Conservation (phyloP, 2,329 filamentous ascomycete species). For the Gremmenia infestans region DNA sequence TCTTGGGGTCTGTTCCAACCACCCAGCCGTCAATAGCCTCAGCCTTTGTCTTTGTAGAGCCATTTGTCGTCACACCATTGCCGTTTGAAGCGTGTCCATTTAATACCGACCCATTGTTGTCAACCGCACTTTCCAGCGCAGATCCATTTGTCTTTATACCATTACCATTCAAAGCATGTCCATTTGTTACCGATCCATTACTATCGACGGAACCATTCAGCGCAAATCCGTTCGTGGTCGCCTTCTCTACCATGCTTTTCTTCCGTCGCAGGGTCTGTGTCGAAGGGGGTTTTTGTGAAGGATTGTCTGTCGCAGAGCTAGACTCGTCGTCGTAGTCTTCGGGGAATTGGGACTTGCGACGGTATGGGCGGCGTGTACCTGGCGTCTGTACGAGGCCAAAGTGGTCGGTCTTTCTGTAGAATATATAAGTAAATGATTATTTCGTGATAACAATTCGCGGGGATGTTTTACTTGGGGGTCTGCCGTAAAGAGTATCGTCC, state of each 20-base stretch:
- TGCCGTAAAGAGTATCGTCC: constrained; percentile 31
- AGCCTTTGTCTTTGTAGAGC: not conserved
- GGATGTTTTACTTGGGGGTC: constrained; percentile 28
- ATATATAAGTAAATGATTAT: constrained; percentile 10
- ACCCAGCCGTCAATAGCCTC: constrained; percentile 50
- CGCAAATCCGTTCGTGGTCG: constrained; percentile 17
- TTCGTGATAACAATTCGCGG: not conserved
- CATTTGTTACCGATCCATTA: constrained; percentile 16
- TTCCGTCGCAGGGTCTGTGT: constrained; percentile 19
- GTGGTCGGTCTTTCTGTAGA: constrained; percentile 44
- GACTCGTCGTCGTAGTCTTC: constrained; percentile 31
- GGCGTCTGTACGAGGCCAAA: constrained; percentile 49
- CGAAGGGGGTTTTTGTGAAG: constrained; percentile 14
- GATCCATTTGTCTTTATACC: constrained; percentile 1
- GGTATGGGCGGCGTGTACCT: constrained; percentile 36
- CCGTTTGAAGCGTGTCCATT: constrained; percentile 3
- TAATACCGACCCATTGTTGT: constrained; percentile 16
- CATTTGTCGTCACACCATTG: constrained; percentile 4
- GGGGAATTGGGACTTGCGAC: constrained; percentile 35
- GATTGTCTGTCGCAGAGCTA: constrained; percentile 30
- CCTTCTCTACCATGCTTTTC: constrained; percentile 21
- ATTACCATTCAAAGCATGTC: constrained; percentile 1
- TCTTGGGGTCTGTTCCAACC: constrained; percentile 54
- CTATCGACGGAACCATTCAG: not conserved
- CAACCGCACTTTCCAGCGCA: constrained; percentile 3